A percentile compares a stretch with the other conserved stretches of the same genome.
phyloP scores from a whole-genome alignment of 2,329 filamentous ascomycete genomes.

The Talaromyces sp. region DNA sequence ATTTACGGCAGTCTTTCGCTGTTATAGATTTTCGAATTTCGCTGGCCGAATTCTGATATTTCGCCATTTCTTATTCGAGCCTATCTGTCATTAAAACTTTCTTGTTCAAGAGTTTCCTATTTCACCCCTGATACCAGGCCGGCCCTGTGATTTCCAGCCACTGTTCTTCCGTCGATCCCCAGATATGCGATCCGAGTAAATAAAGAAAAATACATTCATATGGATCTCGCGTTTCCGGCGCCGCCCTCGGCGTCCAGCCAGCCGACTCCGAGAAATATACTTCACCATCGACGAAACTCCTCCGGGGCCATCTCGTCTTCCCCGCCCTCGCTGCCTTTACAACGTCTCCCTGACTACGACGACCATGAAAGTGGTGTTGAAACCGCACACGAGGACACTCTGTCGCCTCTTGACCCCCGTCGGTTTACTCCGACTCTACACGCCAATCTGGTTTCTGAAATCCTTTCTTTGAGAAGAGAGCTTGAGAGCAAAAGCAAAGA shows the following conservation, averaged over 20 bases:
- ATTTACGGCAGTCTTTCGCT: not conserved
- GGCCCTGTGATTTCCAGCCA: not conserved
- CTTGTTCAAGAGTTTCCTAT: not conserved
- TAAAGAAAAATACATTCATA: not conserved
- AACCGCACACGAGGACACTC: slow-evolving; percentile 52
- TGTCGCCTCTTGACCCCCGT: slow-evolving; percentile 76
- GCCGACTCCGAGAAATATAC: slow-evolving; percentile 51
- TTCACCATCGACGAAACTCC: slow-evolving; percentile 58
- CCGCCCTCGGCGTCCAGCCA: slow-evolving; percentile 67
- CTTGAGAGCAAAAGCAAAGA: slow-evolving; percentile 82
- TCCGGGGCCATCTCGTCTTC: slow-evolving; percentile 57
- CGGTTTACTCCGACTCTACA: slow-evolving; percentile 93
- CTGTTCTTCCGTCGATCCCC: slow-evolving; percentile 59
- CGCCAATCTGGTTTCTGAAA: slow-evolving; percentile 90
- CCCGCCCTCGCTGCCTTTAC: slow-evolving; percentile 49
- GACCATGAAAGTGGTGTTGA: slow-evolving; percentile 33
- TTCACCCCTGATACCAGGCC: not conserved
- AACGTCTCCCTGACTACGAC: slow-evolving; percentile 31
- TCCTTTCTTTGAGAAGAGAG: slow-evolving; percentile 77
- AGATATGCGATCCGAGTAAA: not conserved
- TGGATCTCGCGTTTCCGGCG: slow-evolving; percentile 44
- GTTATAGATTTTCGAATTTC: not conserved
- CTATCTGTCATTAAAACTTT: not conserved
- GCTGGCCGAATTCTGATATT: not conserved
- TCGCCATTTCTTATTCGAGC: not conserved